Base-by-base conservation (phyloP, 768 basidiomycete species). In the Hygrocybe coccinea region DNA sequence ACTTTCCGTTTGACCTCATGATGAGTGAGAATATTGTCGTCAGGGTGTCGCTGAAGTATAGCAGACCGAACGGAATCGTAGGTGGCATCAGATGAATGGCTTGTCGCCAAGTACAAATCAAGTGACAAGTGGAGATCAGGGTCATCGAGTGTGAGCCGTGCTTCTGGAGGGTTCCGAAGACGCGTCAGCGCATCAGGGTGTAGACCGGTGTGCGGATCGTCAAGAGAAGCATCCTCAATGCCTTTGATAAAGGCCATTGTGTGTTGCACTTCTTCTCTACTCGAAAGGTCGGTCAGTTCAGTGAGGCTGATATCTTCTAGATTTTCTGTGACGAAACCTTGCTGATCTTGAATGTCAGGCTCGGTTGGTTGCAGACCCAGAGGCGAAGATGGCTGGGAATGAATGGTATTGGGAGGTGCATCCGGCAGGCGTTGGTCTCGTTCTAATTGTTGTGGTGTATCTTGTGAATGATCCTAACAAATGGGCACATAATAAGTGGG, bases 51-150 rank as follows among this genome's bases (percentile, higher is more conserved):
- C 54, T 19, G 0, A n/a, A n/a, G n/a, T n/a, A n/a, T n/a, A n/a
- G n/a, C n/a, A n/a, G n/a, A n/a, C n/a, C 65, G 49, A 12, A 68
- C 57, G 11, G 11, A 19, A 21, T 61, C 63, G 50, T 76, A 76
- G 0, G 63, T 62, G 37, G 62, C 56, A 35, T 73, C 58, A 0
- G 76, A 71, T 2, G 69, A 58, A 50, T 72, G 59, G 0, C 41
- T 55, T 29, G 62, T 62, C 3, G 64, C 50, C 5, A 76, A 52
- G 50, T 65, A 74, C 1, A 72, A 29, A 9, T 72, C 65, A 17
- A 77, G 25, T 2, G 72, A 71, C 14, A 71, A 64, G 1, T 64
- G 64, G 7, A 60, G 53, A 50, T 69, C 61, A 1, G 66, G 62
- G 7, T 69, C 63, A 50, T 50, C 29, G 17, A 50, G 3, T 4